Evolutionary conservation across 2,329 filamentous ascomycete species (phyloP).

Genomic region (Penicillium palitans): DNA sequence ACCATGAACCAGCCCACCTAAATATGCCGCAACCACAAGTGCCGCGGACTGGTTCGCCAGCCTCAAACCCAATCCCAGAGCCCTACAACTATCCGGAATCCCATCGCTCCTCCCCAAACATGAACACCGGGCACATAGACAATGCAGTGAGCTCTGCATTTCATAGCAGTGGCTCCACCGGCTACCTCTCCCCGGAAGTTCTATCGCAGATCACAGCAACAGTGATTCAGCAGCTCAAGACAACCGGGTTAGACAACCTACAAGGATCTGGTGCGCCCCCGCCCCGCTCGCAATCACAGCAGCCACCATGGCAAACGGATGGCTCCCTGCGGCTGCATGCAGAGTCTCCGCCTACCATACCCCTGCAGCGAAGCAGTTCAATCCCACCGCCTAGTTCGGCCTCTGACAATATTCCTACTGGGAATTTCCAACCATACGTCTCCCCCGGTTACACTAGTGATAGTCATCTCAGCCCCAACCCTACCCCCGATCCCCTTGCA

Average conservation of each 20-base stretch:
- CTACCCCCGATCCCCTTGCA: constrained; percentile 22
- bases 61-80: constrained; percentile 17
- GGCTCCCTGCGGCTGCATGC: constrained; percentile 18
- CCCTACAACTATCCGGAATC: constrained; percentile 14
- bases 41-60: constrained; percentile 22
- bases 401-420: constrained; percentile 8
- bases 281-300: constrained; percentile 25
- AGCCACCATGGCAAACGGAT: constrained; percentile 24
- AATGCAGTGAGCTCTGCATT: constrained; percentile 60
- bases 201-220: constrained; percentile 61
- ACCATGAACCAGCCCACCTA: constrained; percentile 32
- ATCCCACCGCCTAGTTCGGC: constrained; percentile 19
- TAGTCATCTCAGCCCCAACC: constrained; percentile 22
- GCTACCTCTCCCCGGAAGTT: constrained; percentile 59
- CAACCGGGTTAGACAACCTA: constrained; percentile 41
- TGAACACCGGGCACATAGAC: constrained; percentile 48
- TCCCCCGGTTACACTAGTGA: constrained; percentile 24
- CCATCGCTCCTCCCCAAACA: constrained; percentile 16
- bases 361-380: constrained; percentile 20
- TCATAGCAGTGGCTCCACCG: constrained; percentile 50
- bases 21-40: constrained; percentile 41
- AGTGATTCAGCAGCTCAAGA: constrained; percentile 60
- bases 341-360: constrained; percentile 19
- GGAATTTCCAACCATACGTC: constrained; percentile 24
- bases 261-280: constrained; percentile 30